Evolutionary conservation across 192 early-diverging fungal genomes (phyloP).

Genomic region (Obelidium mucronatum): DNA sequence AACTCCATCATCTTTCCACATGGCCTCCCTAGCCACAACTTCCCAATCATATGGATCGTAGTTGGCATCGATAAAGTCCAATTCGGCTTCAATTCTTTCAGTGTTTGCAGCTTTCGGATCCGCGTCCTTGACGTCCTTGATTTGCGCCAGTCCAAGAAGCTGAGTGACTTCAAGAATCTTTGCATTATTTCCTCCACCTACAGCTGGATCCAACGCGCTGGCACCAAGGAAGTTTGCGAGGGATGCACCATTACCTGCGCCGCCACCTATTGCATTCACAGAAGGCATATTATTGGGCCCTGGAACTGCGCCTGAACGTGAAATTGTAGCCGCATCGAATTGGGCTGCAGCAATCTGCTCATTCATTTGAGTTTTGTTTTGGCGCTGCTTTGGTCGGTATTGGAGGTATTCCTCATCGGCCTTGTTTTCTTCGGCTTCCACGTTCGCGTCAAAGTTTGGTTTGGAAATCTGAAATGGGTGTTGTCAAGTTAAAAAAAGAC

Average conservation of each 20-base stretch:
- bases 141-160: background rate
- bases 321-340: background rate
- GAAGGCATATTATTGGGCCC: too few species aligned
- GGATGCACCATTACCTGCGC: too few species aligned
- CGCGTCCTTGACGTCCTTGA: background rate
- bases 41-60: slow-evolving; percentile 86
- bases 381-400: slow-evolving; percentile 54
- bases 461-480: background rate
- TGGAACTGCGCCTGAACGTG: too few species aligned
- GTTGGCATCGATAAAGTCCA: slow-evolving; percentile 72
- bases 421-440: slow-evolving; percentile 75
- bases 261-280: background rate
- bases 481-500: background rate
- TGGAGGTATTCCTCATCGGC: slow-evolving; percentile 58
- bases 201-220: background rate
- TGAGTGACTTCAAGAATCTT: slow-evolving; percentile 19
- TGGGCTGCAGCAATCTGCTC: slow-evolving; percentile 53
- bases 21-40: slow-evolving; percentile 54
- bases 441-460: slow-evolving; percentile 76
- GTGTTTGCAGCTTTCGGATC: slow-evolving; percentile 47
- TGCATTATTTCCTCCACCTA: background rate
- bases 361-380: slow-evolving; percentile 60
- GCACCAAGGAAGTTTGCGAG: slow-evolving; percentile 25
- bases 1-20: background rate
- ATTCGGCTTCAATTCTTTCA: slow-evolving; percentile 64